Evolutionary conservation across 2,329 filamentous ascomycete species (phyloP), one percentile per base, ranked within the genome.

Genomic region (Chaetomiaceae sp.): DNA sequence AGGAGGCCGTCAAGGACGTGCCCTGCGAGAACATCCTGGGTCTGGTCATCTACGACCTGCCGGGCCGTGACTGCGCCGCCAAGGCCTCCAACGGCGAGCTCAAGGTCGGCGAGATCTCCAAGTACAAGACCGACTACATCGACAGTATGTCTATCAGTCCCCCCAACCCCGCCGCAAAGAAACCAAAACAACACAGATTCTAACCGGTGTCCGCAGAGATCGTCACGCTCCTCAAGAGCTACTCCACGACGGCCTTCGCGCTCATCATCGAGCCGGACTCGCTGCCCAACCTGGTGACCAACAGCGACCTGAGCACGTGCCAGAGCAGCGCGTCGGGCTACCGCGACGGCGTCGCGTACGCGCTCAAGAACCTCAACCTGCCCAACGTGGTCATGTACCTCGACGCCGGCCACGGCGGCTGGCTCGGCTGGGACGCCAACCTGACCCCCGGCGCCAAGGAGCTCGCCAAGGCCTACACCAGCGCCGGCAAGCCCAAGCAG

Each of bases 361-460:
- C 78, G 2, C 59, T 81, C 40, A 66, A 68, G 52, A 67, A 68
- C 38, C 67, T 83, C 53, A 78, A 81, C 63, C 67, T 82, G 24
- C 65, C 71, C 50, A 83, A 83, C 59, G 79, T 83, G 20, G 67
- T 75, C 52, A 78, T 79, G 75, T 83, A 83, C 61, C 61, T 83
- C 17, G 79, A 83, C 55, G 79, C 76, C 8, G 79, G 77, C 48
- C 79, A 83, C 61, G 78, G 74, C 20, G 78, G 79, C 50, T 83
- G 79, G 79, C 69, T 83, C 35, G 79, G 79, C 57, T 83, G 78
- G 78, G 61, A 72, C 15, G 78, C 75, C 50, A 83, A 83, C 64
- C 71, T 66, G 51, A 58, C 61, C 56, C 54, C 63, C 34, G 65
- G 65, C 39, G 66, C 66, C 6, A 41, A 65, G 60, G 65, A 68